These are phyloP conservation scores for Raphanus hybrid DNA, from an alignment of 441 rosid genomes.

Conservation along the genomic window DNA sequence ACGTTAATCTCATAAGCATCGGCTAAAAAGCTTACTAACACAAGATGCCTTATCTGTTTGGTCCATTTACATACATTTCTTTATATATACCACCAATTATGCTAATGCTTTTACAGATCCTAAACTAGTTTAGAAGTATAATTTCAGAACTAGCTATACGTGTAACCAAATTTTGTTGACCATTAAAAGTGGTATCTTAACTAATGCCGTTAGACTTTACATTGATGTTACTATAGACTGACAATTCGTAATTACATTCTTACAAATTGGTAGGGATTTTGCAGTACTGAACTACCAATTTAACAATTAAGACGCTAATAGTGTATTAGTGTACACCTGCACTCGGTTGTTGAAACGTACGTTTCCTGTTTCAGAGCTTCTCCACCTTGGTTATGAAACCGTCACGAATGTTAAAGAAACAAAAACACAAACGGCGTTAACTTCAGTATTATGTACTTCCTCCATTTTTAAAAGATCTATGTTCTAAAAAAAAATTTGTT, in stretches of 20 bases:
- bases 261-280: not conserved
- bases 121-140: conserved; percentile 22
- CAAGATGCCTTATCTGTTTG: conserved; percentile 22
- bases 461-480: too few species aligned
- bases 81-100: conserved; percentile 11
- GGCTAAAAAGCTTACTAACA: not conserved
- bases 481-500: too few species aligned
- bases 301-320: not conserved
- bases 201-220: not conserved
- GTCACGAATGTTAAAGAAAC: conserved; percentile 29
- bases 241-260: not conserved
- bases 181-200: not conserved
- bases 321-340: not conserved
- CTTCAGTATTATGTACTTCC: not conserved
- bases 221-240: conserved; percentile 2
- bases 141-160: not conserved
- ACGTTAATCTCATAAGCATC: conserved; percentile 31
- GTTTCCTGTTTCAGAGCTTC: conserved; percentile 20
- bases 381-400: conserved; percentile 12
- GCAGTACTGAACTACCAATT: not conserved
- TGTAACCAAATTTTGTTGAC: conserved; percentile 16
- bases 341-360: conserved; percentile 28
- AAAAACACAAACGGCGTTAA: conserved; percentile 20
- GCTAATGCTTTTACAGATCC: conserved; percentile 16
- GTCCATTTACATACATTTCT: conserved; percentile 22